Evolutionary conservation across 148 eudicot species (phyloP), one percentile per base, ranked within the genome.

Genomic region (Camellia granthamiana): DNA sequence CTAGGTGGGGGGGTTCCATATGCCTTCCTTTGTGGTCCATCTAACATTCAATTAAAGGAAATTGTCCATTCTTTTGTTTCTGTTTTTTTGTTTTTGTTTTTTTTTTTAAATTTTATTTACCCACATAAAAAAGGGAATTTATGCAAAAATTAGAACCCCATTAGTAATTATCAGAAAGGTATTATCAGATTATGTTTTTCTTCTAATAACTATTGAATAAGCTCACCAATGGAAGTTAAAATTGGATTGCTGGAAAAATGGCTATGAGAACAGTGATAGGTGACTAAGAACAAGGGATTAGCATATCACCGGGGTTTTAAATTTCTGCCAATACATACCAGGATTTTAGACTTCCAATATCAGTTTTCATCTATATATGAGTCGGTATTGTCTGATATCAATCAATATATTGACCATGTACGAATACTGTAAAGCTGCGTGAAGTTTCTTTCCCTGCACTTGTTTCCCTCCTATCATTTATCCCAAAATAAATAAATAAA

Each of bases 1-100:
- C 6, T 58, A 44, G 76, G 46, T 79, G 76, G 76, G 66, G 68
- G 68, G 49, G 52, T 44, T 23, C 7, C 44, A 70, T 79, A 19
- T 14, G 58, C 76, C 81, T 38, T 38, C 41, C 75, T 56, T 69
- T 69, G 81, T 78, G 75, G 81, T 78, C 81, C 81, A 67, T 66
- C 49, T 74, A 66, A 51, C 71, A 52, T 78, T 67, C 80, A 67
- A 78, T 67, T 54, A 18, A 66, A 18, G 47, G 16, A 14, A n/a
- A 30, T 7, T 49, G 14, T 10, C 7, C 54, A 69, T 47, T 47
- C 19, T 19, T 42, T 47, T 49, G 9, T 5, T 47, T 3, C 59
- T 23, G 7, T 55, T 21, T 10, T 19, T 65, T 52, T 15, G n/a
- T 2, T 44, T 51, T 16, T 18, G 15, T 77, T 49, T 30, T 21